Evolutionary conservation across 768 basidiomycete genomes (phyloP).

Genomic region (Dioszegia hungarica): DNA sequence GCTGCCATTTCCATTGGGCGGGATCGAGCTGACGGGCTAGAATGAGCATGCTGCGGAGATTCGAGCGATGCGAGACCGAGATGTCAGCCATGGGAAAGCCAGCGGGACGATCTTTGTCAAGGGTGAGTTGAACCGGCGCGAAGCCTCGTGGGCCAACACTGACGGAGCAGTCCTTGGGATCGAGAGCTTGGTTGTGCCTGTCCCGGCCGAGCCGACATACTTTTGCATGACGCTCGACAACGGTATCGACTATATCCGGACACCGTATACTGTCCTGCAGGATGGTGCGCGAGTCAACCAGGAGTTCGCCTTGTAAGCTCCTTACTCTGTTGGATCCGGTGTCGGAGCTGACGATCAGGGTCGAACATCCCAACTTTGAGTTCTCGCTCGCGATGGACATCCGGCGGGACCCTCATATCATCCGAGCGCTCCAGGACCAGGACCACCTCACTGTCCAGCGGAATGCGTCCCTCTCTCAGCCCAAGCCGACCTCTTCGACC

Average conservation of each 20-base stretch:
- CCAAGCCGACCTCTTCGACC: constrained; percentile 63
- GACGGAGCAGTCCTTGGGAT: constrained; percentile 63
- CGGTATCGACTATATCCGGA: constrained; percentile 91
- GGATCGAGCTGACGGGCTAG: constrained; percentile 71
- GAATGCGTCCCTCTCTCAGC: constrained; percentile 52
- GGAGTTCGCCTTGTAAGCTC: constrained; percentile 50
- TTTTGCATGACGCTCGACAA: constrained; percentile 89
- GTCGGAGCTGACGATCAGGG: constrained; percentile 25
- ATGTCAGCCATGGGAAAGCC: constrained; percentile 58
- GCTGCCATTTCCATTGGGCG: constrained; percentile 61
- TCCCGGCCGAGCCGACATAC: constrained; percentile 69
- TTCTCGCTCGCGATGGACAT: constrained; percentile 87
- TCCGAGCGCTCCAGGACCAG: constrained; percentile 62
- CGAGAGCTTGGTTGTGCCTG: constrained; percentile 66
- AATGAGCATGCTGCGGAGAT: constrained; percentile 93
- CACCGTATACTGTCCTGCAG: constrained; percentile 53
- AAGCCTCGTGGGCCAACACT: not conserved
- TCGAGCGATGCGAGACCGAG: constrained; percentile 69
- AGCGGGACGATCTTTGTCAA: constrained; percentile 93
- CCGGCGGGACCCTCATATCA: constrained; percentile 77
- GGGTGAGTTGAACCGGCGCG: constrained; percentile 54
- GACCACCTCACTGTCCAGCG: constrained; percentile 53
- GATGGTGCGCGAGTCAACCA: constrained; percentile 47
- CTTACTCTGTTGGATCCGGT: not conserved
- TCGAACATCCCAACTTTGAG: constrained; percentile 78